Evolutionary conservation across 2,329 filamentous ascomycete genomes (phyloP).

Genomic region (Colletotrichum magnum): DNA sequence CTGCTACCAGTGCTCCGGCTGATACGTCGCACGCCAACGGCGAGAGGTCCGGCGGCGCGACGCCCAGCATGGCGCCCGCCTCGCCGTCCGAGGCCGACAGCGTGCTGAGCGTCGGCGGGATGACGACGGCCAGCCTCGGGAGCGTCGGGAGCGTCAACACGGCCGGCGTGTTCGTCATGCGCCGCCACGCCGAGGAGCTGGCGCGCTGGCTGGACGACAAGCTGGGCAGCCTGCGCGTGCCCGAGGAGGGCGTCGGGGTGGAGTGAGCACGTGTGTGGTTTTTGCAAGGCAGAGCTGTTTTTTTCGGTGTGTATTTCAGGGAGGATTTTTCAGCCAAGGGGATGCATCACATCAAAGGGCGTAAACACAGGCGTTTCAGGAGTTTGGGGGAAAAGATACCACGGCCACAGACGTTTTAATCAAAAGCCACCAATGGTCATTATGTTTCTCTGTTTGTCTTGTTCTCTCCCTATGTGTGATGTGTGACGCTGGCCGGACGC

Average conservation of each 20-base stretch:
- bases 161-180: constrained; percentile 64
- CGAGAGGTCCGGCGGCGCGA: constrained; percentile 47
- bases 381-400: constrained; percentile 33
- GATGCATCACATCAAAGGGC: too few species aligned
- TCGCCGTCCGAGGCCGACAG: constrained; percentile 63
- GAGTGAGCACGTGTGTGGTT: constrained; percentile 39
- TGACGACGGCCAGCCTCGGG: constrained; percentile 58
- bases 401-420: too few species aligned
- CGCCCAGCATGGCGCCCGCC: constrained; percentile 44
- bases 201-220: constrained; percentile 73
- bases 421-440: too few species aligned
- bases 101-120: constrained; percentile 60
- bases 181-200: constrained; percentile 71
- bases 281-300: neutral
- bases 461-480: too few species aligned
- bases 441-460: too few species aligned
- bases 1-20: constrained; percentile 4
- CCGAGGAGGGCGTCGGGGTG: constrained; percentile 64
- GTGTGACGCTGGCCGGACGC: too few species aligned
- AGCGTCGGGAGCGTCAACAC: constrained; percentile 56
- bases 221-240: constrained; percentile 66
- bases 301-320: too few species aligned
- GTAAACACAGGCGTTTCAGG: constrained; percentile 19
- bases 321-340: too few species aligned
- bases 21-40: constrained; percentile 36